phyloP scores from a whole-genome alignment of 352 stramenopile species.

The Phytophthora melonis region DNA sequence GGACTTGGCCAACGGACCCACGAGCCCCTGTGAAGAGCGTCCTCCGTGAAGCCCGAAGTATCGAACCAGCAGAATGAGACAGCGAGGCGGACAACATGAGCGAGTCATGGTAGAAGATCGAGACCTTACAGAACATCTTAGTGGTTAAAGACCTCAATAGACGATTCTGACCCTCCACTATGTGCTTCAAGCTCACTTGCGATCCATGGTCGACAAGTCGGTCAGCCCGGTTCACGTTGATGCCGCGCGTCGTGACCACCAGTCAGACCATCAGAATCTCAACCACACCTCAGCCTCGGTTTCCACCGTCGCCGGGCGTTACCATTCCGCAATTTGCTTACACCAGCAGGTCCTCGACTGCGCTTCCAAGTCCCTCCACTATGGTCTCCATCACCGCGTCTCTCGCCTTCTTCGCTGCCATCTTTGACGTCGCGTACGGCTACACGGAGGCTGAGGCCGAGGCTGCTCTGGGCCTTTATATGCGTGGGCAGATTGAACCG shows the following conservation, averaged over 20 bases:
- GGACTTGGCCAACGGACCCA: no score
- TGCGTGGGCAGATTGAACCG: no score
- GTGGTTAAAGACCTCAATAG: no score
- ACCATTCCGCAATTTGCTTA: conserved; percentile 33
- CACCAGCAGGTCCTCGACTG: conserved; percentile 10
- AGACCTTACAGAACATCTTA: no score
- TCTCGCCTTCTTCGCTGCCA: conserved; percentile 15
- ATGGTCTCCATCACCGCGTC: conserved; percentile 25
- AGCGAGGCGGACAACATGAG: no score
- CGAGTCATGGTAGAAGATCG: no score
- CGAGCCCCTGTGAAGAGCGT: no score
- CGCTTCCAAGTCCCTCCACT: background rate
- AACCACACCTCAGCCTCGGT: background rate
- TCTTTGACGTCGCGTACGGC: conserved; percentile 23
- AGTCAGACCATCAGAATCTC: background rate
- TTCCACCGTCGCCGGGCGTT: background rate
- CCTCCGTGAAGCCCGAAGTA: no score
- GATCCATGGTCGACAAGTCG: background rate
- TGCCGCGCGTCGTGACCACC: background rate
- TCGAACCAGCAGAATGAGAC: no score
- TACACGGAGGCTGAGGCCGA: conserved; percentile 30
- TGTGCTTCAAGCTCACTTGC: conserved; percentile 23
- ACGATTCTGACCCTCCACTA: no score
- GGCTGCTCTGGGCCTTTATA: no score
- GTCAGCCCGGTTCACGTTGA: background rate